Evolutionary conservation across 306 rosid genomes (phyloP).

Genomic region (Sphenostylis stenocarpa): DNA sequence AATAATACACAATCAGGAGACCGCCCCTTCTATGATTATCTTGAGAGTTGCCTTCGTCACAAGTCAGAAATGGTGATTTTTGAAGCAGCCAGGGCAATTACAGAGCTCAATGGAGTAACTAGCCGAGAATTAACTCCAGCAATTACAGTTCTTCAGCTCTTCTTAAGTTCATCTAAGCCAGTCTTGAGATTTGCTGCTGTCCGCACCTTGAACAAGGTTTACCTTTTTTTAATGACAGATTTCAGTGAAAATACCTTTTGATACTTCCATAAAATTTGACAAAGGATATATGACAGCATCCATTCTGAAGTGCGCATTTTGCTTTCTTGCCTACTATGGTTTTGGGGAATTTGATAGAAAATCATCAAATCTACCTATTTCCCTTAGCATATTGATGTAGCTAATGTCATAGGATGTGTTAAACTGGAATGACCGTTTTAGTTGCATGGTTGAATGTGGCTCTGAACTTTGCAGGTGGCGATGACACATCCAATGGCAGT

Average conservation of each 20-base stretch:
- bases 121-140: constrained; percentile 93
- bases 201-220: constrained; percentile 95
- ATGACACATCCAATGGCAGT: constrained; percentile 99
- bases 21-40: constrained; percentile 93
- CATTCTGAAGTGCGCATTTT: background rate
- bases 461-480: constrained; percentile 79
- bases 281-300: constrained; percentile 4
- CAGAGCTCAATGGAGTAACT: constrained; percentile 91
- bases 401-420: constrained; percentile 5
- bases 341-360: constrained; percentile 11
- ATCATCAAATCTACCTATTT: background rate
- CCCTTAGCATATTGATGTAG: background rate
- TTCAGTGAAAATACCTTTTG: constrained; percentile 14
- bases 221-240: constrained; percentile 15
- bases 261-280: background rate
- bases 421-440: constrained; percentile 4
- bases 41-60: constrained; percentile 98
- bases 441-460: constrained; percentile 7
- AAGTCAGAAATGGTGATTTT: constrained; percentile 98
- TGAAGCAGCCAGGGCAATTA: constrained; percentile 98
- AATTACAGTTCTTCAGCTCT: constrained; percentile 97
- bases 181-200: constrained; percentile 99
- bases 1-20: constrained; percentile 75
- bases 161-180: constrained; percentile 96
- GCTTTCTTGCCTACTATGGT: constrained; percentile 20